Base-by-base conservation (phyloP, 371 early-diverging fungal genomes). In the Lichtheimia ornata region DNA sequence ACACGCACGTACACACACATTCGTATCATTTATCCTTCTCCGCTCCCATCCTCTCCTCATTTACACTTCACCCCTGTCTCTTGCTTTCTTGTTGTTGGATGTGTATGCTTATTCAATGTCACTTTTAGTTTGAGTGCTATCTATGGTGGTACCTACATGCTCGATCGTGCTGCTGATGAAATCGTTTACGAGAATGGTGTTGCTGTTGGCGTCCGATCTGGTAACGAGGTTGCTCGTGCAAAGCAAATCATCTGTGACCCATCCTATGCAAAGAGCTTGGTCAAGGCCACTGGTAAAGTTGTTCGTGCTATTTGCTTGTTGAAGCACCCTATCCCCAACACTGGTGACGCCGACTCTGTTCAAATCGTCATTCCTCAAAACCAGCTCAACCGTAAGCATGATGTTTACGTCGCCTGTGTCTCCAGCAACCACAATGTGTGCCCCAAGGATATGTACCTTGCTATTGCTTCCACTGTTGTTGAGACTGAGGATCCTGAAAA, bases 81-180 rank as follows among this genome's bases (percentile, higher is more conserved):
- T 22, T 47, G 5, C 22, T 47, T 47, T 47, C 12, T 7, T 45
- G 18, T 7, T 45, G 18, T 12, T 43, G 2, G 45, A n/a, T 45
- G 45, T 45, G 6, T 5, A 18, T 47, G 17, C 22, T n/a, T 47
- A 22, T 22, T 17, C 22, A 22, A 47, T 22, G 47, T 35, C 47
- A 22, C 27, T 50, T 50, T 17, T 66, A 85, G 89, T 56, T 81
- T 97, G 68, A 91, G 91, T 73, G 99, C 99, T 56, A 94, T 97
- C 70, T 97, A 97, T 69, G 97, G 98, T 20, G 99, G 98, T 64
- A 97, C 97, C 13, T 99, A 96, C 75, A 99, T 99, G 99, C 87
- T 99, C 47, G 90, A 88, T 77, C 94, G 91, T 74, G 84, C 88
- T 57, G 89, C 94, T n/a, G 95, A 95, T 61, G 96, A 95, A 73